A percentile compares a stretch with the other conserved stretches of the same genome.
These are phyloP conservation scores for Candida glaebosa DNA, from an alignment of 805 yeast species.

Conservation along the genomic window DNA sequence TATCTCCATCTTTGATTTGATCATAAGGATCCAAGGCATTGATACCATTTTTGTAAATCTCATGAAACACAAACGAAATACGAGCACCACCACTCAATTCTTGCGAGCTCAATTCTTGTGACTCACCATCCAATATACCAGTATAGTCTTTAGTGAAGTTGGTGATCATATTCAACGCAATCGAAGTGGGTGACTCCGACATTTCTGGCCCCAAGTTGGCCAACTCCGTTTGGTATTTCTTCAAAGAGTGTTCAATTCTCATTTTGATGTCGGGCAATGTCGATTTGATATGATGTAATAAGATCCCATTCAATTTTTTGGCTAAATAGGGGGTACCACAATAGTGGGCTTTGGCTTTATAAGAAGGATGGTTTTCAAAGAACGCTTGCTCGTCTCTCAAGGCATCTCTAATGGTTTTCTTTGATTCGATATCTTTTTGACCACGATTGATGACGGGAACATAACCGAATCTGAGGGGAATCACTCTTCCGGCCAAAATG, in stretches of 20 bases:
- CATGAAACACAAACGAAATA: slow-evolving; percentile 94
- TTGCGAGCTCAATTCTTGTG: slow-evolving; percentile 79
- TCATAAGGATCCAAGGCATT: slow-evolving; percentile 93
- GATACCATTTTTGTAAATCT: slow-evolving; percentile 89
- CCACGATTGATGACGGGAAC: slow-evolving; percentile 97
- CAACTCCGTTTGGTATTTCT: slow-evolving; percentile 81
- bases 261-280: slow-evolving; percentile 83
- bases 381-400: slow-evolving; percentile 73
- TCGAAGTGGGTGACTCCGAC: slow-evolving; percentile 83
- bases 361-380: slow-evolving; percentile 87
- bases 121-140: slow-evolving; percentile 88
- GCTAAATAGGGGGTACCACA: slow-evolving; percentile 99
- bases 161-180: slow-evolving; percentile 87
- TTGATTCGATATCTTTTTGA: slow-evolving; percentile 88
- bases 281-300: slow-evolving; percentile 76
- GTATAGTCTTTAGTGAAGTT: slow-evolving; percentile 89
- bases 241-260: slow-evolving; percentile 79
- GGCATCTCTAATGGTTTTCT: slow-evolving; percentile 86
- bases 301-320: slow-evolving; percentile 80
- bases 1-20: slow-evolving; percentile 91
- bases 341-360: slow-evolving; percentile 87
- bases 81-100: slow-evolving; percentile 98
- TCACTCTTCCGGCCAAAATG: slow-evolving; percentile 90
- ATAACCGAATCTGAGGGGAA: slow-evolving; percentile 92
- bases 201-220: slow-evolving; percentile 81